These are phyloP conservation scores for Penicillium olsonii DNA, from an alignment of 2,329 filamentous ascomycete species.

Conservation along the genomic window DNA sequence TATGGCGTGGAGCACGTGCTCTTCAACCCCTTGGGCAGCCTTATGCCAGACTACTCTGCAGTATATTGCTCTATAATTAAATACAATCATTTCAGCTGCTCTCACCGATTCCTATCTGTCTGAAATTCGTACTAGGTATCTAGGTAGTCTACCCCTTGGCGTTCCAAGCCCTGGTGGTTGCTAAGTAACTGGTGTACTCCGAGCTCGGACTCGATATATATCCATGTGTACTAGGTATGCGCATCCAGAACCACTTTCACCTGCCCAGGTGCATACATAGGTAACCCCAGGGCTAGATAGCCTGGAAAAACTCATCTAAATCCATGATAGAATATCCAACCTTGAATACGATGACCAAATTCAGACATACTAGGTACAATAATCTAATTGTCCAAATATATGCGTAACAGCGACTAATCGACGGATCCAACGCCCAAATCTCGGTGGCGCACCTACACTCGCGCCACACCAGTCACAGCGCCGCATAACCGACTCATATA, in stretches of 20 bases:
- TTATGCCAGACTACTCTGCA: background rate
- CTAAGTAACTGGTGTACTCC: too few relatives aligned
- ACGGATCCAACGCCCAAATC: slow-evolving; percentile 9
- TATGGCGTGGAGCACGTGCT: background rate
- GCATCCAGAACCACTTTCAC: too few relatives aligned
- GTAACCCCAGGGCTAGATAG: background rate
- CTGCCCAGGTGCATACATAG: background rate
- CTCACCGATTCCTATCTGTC: too few relatives aligned
- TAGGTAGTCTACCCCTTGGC: too few relatives aligned
- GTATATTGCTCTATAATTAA: too few relatives aligned
- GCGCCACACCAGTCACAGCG: slow-evolving; percentile 10
- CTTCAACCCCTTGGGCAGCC: background rate
- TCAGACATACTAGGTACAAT: too few relatives aligned
- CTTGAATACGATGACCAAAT: too few relatives aligned
- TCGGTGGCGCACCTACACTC: slow-evolving; percentile 1
- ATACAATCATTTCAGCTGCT: background rate
- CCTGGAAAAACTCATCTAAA: too few relatives aligned
- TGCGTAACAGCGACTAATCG: slow-evolving; percentile 8
- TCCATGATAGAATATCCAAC: background rate
- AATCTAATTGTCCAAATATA: background rate
- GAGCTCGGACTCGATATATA: too few relatives aligned
- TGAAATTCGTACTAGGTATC: background rate
- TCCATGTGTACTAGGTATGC: too few relatives aligned
- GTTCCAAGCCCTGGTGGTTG: too few relatives aligned
- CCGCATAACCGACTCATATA: slow-evolving; percentile 3